Evolutionary conservation across 2,329 filamentous ascomycete species (phyloP), one percentile per base, ranked within the genome.

Genomic region (Trichoderma pleuroti): DNA sequence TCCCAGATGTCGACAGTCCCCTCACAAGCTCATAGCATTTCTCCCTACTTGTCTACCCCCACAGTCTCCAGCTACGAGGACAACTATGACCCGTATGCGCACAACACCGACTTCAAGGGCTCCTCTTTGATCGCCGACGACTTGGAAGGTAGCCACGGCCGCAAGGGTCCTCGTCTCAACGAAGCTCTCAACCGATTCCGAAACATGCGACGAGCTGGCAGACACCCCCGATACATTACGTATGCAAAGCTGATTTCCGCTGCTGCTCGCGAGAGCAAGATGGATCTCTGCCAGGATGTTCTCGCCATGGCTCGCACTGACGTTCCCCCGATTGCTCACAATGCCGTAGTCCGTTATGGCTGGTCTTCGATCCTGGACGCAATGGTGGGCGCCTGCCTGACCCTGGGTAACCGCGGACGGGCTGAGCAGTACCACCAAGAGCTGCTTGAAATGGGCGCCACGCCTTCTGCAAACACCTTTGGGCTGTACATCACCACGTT

Each of bases 401-500:
- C 90, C 54, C 86, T 93, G 60, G 93, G 94, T 73, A 91, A 95
- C 78, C 93, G 95, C 70, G 87, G 88, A 71, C 84, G 93, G 72
- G 96, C 96, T 72, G 91, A 92, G 79, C 90, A 93, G 76, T 98
- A 92, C 81, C 96, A 98, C 79, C 91, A 96, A 80, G 93, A 99
- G 80, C 86, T 99, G 75, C 86, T 97, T 62, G 91, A 93, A 72
- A 96, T 98, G 85, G 95, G 95, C 61, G 90, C 92, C 72, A 91
- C 94, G 11, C 96, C 96, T 18, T 97, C 95, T 3, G 96, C 96
- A 56, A 99, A 99, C 85, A 99, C 96, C 0, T 99, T 97, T 76
- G 96, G 96, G 72, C 88, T 99, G 21, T 99, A 98, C 86, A 99
- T 99, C 82, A 98, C 97, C n/a, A 98, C 95, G 2, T 86, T 99